These are phyloP conservation scores for Jaapia argillacea DNA, from an alignment of 768 basidiomycete species.

Conservation along the genomic window DNA sequence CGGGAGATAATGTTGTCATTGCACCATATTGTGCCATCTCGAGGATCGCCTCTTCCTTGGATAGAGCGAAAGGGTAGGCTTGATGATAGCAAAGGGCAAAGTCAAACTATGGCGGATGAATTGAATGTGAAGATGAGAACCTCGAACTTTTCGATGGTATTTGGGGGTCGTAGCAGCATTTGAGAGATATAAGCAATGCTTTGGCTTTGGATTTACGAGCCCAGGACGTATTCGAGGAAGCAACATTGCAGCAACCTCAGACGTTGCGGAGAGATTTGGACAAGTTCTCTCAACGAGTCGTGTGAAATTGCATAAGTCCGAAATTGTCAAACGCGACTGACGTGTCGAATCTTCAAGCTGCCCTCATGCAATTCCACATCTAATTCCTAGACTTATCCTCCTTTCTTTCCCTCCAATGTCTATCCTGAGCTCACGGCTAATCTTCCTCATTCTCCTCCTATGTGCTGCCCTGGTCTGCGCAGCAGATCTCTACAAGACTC, in stretches of 20 bases:
- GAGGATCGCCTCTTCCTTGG: conserved; percentile 33
- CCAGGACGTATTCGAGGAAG: too few species aligned
- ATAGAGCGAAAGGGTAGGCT: conserved; percentile 45
- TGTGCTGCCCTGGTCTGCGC: conserved; percentile 31
- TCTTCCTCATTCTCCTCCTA: conserved; percentile 18
- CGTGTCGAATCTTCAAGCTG: too few species aligned
- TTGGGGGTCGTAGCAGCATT: neutral
- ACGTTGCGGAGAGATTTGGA: too few species aligned
- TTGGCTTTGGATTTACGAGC: too few species aligned
- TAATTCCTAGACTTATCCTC: too few species aligned
- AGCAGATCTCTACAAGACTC: conserved; percentile 70
- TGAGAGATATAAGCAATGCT: too few species aligned
- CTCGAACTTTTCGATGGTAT: conserved; percentile 31
- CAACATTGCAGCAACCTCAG: too few species aligned
- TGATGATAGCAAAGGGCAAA: neutral
- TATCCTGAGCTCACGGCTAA: neutral
- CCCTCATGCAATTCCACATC: too few species aligned
- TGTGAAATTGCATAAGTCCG: too few species aligned
- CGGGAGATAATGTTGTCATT: conserved; percentile 12
- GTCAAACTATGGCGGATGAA: conserved; percentile 5
- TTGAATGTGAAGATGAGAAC: conserved; percentile 12
- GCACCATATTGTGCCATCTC: conserved; percentile 27
- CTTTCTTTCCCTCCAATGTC: neutral
- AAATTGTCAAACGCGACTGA: too few species aligned
- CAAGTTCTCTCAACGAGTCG: too few species aligned